Evolutionary conservation across 2,329 filamentous ascomycete genomes (phyloP).

Genomic region (Cladosporium austrohemisphaericum): DNA sequence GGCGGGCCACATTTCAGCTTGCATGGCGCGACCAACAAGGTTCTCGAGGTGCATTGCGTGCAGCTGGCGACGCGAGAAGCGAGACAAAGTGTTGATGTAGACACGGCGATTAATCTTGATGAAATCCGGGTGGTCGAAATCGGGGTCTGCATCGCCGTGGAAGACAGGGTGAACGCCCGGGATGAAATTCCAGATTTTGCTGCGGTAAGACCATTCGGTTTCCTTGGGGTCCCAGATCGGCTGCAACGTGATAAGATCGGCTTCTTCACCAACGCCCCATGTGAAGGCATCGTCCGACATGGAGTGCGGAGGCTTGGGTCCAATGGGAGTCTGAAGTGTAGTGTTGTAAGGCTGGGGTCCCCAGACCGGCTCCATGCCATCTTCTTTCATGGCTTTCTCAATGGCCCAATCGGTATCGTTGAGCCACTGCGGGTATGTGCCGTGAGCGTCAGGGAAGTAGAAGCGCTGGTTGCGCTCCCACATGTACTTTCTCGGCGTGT

Average conservation of each 20-base stretch:
- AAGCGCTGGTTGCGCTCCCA: slow-evolving; percentile 57
- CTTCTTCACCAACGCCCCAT: slow-evolving; percentile 88
- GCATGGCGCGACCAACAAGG: slow-evolving; percentile 81
- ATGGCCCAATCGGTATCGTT: slow-evolving; percentile 42
- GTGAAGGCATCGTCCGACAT: slow-evolving; percentile 76
- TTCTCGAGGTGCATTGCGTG: slow-evolving; percentile 89
- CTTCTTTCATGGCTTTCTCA: slow-evolving; percentile 36
- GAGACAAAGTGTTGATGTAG: slow-evolving; percentile 82
- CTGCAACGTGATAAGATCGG: slow-evolving; percentile 87
- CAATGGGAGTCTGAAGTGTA: slow-evolving; percentile 70
- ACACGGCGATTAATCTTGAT: slow-evolving; percentile 63
- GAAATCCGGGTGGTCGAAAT: slow-evolving; percentile 50
- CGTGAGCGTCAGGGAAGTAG: slow-evolving; percentile 53
- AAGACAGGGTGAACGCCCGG: slow-evolving; percentile 68
- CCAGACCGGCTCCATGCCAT: slow-evolving; percentile 65
- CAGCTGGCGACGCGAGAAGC: slow-evolving; percentile 76
- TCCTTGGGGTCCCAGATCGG: slow-evolving; percentile 87
- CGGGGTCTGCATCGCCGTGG: slow-evolving; percentile 58
- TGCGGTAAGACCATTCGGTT: slow-evolving; percentile 67
- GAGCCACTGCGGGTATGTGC: slow-evolving; percentile 46
- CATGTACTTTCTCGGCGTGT: slow-evolving; percentile 55
- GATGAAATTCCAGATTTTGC: slow-evolving; percentile 50
- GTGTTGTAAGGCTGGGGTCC: slow-evolving; percentile 68
- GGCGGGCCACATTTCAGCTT: slow-evolving; percentile 94
- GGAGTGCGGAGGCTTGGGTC: slow-evolving; percentile 65